A percentile compares a stretch with the other conserved stretches of the same genome.
These are phyloP conservation scores for Baorangia bicolor DNA, from an alignment of 768 basidiomycete genomes.

Conservation along the genomic window DNA sequence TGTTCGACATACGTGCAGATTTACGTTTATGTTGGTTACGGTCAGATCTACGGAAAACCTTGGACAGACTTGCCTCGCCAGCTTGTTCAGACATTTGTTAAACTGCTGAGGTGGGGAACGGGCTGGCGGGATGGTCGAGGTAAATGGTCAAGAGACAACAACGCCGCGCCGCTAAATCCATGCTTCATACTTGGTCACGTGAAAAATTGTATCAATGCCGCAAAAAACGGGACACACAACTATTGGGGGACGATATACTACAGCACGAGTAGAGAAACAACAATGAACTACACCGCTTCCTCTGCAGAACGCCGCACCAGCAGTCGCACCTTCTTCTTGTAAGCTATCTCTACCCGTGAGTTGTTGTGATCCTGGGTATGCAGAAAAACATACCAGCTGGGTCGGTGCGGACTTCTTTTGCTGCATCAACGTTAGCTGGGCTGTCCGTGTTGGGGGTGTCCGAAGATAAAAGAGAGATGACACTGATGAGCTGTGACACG, in stretches of 20 bases:
- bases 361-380: not conserved
- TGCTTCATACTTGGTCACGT: slow-evolving; percentile 20
- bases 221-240: not conserved
- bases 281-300: slow-evolving; percentile 70
- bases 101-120: not conserved
- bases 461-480: slow-evolving; percentile 92
- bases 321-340: slow-evolving; percentile 95
- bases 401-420: slow-evolving; percentile 78
- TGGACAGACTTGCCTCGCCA: slow-evolving; percentile 38
- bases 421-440: slow-evolving; percentile 95
- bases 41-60: slow-evolving; percentile 24
- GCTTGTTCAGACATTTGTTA: slow-evolving; percentile 39
- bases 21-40: slow-evolving; percentile 23
- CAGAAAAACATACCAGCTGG: slow-evolving; percentile 45
- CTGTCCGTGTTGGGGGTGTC: slow-evolving; percentile 90
- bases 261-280: slow-evolving; percentile 1
- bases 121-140: slow-evolving; percentile 14
- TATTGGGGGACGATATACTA: slow-evolving; percentile 17
- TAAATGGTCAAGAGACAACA: slow-evolving; percentile 6
- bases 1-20: slow-evolving; percentile 38
- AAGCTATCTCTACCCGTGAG: slow-evolving; percentile 46
- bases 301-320: slow-evolving; percentile 86
- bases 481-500: slow-evolving; percentile 78
- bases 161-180: not conserved
- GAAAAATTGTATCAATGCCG: not conserved